These are phyloP conservation scores for Penicillium odoratum DNA, from an alignment of 495 filamentous ascomycete genomes.

Conservation along the genomic window DNA sequence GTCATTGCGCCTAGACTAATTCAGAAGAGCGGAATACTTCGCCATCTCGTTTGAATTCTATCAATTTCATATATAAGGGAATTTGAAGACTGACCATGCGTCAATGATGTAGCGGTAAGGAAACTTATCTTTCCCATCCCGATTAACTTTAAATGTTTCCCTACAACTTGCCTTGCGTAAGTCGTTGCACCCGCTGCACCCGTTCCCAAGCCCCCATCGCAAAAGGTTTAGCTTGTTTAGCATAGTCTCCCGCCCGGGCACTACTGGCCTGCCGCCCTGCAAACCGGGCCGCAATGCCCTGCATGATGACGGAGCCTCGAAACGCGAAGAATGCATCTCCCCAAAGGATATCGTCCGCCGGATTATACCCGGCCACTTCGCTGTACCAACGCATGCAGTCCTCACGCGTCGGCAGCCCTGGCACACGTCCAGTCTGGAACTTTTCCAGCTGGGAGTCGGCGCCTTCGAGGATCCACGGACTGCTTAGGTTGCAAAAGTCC, in stretches of 20 bases:
- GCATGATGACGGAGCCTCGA: slow-evolving; percentile 76
- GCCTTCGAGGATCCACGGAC: slow-evolving; percentile 61
- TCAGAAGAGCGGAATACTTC: background rate
- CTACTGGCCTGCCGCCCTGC: slow-evolving; percentile 89
- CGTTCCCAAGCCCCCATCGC: slow-evolving; percentile 75
- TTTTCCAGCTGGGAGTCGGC: slow-evolving; percentile 35
- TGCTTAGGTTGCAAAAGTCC: slow-evolving; percentile 78
- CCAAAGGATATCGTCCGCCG: slow-evolving; percentile 53
- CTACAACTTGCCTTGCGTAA: slow-evolving; percentile 49
- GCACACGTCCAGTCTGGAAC: slow-evolving; percentile 62
- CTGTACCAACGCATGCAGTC: slow-evolving; percentile 77
- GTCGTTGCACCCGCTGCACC: slow-evolving; percentile 48
- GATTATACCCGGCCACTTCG: slow-evolving; percentile 68
- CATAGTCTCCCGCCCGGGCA: slow-evolving; percentile 73
- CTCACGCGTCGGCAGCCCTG: slow-evolving; percentile 72
- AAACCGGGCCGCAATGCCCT: slow-evolving; percentile 87
- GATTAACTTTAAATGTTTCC: background rate
- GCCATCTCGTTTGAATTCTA: too few relatives aligned
- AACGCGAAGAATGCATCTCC: slow-evolving; percentile 69
- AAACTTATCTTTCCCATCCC: too few relatives aligned
- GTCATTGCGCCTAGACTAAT: background rate
- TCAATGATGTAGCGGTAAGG: too few relatives aligned
- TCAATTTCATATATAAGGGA: too few relatives aligned
- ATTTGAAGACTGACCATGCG: too few relatives aligned
- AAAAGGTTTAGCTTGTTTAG: slow-evolving; percentile 57